phyloP scores from a whole-genome alignment of 495 filamentous ascomycete species.

The Pyrenopolyporus hunteri region DNA sequence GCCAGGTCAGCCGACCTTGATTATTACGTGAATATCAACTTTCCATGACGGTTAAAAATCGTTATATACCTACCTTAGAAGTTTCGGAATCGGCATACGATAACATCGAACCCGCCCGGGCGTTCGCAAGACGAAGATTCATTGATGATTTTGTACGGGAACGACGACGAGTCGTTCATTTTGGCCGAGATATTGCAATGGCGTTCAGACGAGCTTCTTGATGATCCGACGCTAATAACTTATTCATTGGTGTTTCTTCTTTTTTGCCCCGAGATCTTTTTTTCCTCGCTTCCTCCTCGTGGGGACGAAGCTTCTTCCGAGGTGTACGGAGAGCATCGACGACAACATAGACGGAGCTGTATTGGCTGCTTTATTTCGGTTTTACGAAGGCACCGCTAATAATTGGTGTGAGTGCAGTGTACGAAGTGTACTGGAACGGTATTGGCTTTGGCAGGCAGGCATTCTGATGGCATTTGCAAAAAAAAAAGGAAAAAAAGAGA shows the following conservation, averaged over 20 bases:
- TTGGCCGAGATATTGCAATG: slow-evolving; percentile 15
- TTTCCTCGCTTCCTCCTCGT: slow-evolving; percentile 11
- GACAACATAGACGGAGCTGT: slow-evolving; percentile 19
- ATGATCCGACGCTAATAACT: slow-evolving; percentile 7
- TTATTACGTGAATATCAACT: background rate
- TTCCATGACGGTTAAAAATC: background rate
- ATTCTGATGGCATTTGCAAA: slow-evolving; percentile 30
- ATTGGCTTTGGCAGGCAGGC: slow-evolving; percentile 19
- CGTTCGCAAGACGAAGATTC: background rate
- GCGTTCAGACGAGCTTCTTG: slow-evolving; percentile 14
- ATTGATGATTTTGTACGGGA: background rate
- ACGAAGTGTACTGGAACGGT: slow-evolving; percentile 19
- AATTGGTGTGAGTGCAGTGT: slow-evolving; percentile 13
- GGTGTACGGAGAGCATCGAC: slow-evolving; percentile 28
- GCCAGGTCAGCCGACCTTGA: slow-evolving; percentile 51
- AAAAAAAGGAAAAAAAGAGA: too few relatives aligned
- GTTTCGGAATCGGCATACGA: background rate
- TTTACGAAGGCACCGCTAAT: slow-evolving; percentile 22
- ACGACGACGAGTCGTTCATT: slow-evolving; percentile 4
- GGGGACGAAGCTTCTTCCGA: background rate
- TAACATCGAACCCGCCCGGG: background rate
- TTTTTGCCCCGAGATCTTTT: slow-evolving; percentile 3
- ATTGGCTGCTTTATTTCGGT: slow-evolving; percentile 24
- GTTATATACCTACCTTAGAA: background rate
- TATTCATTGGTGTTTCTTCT: slow-evolving; percentile 13